phyloP scores from a whole-genome alignment of 2,329 filamentous ascomycete species.

The Rhynchosporium graminicola region DNA sequence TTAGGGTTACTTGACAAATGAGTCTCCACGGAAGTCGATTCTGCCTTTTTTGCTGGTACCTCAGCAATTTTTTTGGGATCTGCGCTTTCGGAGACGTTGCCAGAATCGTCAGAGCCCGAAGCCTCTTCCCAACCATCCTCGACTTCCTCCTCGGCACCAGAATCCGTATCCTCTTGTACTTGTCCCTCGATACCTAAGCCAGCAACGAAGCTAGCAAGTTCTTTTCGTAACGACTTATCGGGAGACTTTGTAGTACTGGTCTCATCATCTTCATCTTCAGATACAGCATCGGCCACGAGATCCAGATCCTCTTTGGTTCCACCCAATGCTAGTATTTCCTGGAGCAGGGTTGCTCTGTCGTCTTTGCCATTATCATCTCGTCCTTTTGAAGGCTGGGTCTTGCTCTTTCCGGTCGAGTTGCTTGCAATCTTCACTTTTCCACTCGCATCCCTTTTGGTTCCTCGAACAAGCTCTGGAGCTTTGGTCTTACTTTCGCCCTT shows the following conservation, averaged over 20 bases:
- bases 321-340: constrained; percentile 65
- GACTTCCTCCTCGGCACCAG: constrained; percentile 41
- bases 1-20: constrained; percentile 34
- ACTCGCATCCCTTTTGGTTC: constrained; percentile 39
- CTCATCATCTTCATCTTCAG: constrained; percentile 48
- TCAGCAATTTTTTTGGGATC: background rate
- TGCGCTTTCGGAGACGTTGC: constrained; percentile 17
- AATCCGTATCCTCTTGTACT: constrained; percentile 41
- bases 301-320: constrained; percentile 66
- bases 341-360: constrained; percentile 49
- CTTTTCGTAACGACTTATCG: constrained; percentile 52
- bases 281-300: constrained; percentile 57
- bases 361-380: constrained; percentile 24
- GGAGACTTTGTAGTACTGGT: constrained; percentile 33
- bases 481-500: constrained; percentile 42
- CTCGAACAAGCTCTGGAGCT: constrained; percentile 35
- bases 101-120: constrained; percentile 37
- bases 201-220: constrained; percentile 54
- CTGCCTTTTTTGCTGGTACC: constrained; percentile 16
- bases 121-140: constrained; percentile 42
- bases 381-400: constrained; percentile 18
- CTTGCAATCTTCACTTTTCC: constrained; percentile 37
- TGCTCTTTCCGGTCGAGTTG: constrained; percentile 32
- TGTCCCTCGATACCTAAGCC: constrained; percentile 51
- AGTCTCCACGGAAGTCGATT: background rate